These are phyloP conservation scores for Phytophthora sp. DNA, from an alignment of 352 stramenopile genomes.

Conservation along the genomic window DNA sequence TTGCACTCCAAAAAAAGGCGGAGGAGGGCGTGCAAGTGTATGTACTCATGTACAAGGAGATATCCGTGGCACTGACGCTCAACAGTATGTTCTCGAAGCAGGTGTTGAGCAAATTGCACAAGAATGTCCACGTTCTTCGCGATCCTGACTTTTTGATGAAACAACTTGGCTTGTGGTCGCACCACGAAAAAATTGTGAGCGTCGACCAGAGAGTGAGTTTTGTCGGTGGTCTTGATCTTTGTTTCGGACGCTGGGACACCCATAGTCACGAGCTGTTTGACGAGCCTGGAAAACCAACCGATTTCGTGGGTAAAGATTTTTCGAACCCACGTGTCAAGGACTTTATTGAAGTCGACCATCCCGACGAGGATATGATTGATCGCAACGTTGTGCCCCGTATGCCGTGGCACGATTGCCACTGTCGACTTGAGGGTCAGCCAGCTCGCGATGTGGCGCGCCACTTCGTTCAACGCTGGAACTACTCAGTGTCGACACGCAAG, in stretches of 20 bases:
- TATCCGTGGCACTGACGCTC: constrained; percentile 79
- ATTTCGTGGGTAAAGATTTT: constrained; percentile 86
- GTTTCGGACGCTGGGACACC: constrained; percentile 90
- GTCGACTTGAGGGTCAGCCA: constrained; percentile 76
- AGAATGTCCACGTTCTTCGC: constrained; percentile 87
- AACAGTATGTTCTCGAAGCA: constrained; percentile 88
- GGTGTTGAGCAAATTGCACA: constrained; percentile 64
- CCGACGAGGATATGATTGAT: constrained; percentile 82
- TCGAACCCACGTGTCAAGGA: constrained; percentile 88
- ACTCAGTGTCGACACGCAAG: constrained; percentile 80
- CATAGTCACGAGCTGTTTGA: constrained; percentile 74
- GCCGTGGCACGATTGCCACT: constrained; percentile 89
- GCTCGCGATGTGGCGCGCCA: constrained; percentile 84
- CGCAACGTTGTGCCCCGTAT: constrained; percentile 73
- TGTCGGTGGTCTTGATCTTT: constrained; percentile 90
- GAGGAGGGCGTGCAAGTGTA: constrained; percentile 89
- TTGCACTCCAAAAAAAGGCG: constrained; percentile 70
- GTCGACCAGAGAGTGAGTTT: constrained; percentile 90
- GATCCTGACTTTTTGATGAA: constrained; percentile 92
- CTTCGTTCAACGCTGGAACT: constrained; percentile 91
- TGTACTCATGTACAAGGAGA: constrained; percentile 93
- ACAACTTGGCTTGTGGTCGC: constrained; percentile 87
- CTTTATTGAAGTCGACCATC: constrained; percentile 78
- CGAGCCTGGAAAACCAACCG: constrained; percentile 43
- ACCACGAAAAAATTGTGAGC: constrained; percentile 94